Evolutionary conservation across 495 filamentous ascomycete species (phyloP), one percentile per base, ranked within the genome.

Genomic region (Penicillium alfredii): DNA sequence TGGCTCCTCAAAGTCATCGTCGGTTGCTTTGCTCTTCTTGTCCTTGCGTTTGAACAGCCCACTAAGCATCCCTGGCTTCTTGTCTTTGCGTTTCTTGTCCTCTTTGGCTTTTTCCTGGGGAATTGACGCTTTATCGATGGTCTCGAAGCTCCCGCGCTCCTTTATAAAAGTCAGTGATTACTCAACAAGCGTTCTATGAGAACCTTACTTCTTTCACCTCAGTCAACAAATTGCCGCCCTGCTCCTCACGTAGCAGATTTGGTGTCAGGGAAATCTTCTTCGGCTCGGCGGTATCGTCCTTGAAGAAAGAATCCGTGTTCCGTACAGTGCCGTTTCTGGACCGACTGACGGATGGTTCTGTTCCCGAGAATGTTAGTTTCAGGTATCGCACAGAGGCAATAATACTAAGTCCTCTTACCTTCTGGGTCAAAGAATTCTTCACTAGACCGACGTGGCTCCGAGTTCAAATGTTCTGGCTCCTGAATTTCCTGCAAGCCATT

Each of bases 221-320:
- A 45, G 47, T 73, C 9, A 77, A 78, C 6, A 76, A 55, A 5
- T 71, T 74, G 28, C 64, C 89, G 41, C 96, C 90, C 9, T 90
- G 78, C 24, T 95, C 89, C 40, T 97, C 90, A 10, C 92, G 78
- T 23, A 97, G 70, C n/a, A 99, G 69, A 43, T 90, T 94, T 8
- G 92, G 92, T 0, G 92, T 99, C 19, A 99, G 72, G 2, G 88
- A 94, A 43, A 99, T 95, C 68, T 99, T 99, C 61, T 90, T 85
- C 1, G 92, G 95, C 54, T 96, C 93, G 22, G 84, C 80, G 18
- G 79, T 85, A 47, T 98, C 92, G 43, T 97, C 92, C 60, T 88
- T 93, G 73, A 94, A 96, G 69, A 98, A 95, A 8, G 86, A 93
- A 55, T 96, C 88, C 8, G 85, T 88, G 53, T 89, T 89, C 38